Percentiles rank a stretch among this genome's conserved stretches.
Conservation (phyloP, 768 basidiomycete species). For the Phylloporus scabripes region DNA sequence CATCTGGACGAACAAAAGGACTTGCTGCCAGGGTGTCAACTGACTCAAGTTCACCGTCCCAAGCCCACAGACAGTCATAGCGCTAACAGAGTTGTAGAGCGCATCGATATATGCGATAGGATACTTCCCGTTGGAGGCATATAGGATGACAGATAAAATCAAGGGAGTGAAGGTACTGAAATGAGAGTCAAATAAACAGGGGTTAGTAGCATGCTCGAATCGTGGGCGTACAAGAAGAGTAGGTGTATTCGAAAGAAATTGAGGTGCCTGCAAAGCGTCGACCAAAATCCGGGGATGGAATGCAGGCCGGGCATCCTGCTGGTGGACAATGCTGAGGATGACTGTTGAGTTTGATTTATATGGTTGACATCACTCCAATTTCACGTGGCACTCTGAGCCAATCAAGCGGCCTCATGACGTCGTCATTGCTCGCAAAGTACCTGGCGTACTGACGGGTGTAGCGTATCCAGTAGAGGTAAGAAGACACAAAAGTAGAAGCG, state of each 20-base stretch:
- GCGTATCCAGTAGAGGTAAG: conserved; percentile 20
- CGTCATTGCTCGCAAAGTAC: conserved; percentile 19
- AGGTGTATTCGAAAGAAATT: conserved; percentile 66
- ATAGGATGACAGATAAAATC: conserved; percentile 74
- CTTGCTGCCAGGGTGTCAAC: conserved; percentile 67
- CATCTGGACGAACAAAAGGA: conserved; percentile 72
- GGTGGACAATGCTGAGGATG: not conserved
- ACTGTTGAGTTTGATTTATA: not conserved
- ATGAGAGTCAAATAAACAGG: conserved; percentile 2
- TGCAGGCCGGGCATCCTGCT: conserved; percentile 7
- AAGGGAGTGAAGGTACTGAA: conserved; percentile 72
- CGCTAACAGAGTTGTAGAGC: conserved; percentile 71
- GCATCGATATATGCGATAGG: conserved; percentile 72
- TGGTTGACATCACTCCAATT: not conserved
- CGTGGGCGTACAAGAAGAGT: conserved; percentile 49
- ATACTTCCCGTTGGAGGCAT: conserved; percentile 70
- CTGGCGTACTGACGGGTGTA: conserved; percentile 21
- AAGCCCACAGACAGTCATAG: conserved; percentile 76
- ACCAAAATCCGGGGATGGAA: conserved; percentile 14
- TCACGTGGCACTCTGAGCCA: not conserved
- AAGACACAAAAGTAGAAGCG: conserved; percentile 15
- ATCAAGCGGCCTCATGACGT: not conserved
- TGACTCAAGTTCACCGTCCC: conserved; percentile 63
- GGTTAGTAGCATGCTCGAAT: conserved; percentile 1
- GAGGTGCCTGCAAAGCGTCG: conserved; percentile 40